These are phyloP conservation scores for Acacia acuminata DNA, from an alignment of 306 rosid genomes.

Conservation along the genomic window DNA sequence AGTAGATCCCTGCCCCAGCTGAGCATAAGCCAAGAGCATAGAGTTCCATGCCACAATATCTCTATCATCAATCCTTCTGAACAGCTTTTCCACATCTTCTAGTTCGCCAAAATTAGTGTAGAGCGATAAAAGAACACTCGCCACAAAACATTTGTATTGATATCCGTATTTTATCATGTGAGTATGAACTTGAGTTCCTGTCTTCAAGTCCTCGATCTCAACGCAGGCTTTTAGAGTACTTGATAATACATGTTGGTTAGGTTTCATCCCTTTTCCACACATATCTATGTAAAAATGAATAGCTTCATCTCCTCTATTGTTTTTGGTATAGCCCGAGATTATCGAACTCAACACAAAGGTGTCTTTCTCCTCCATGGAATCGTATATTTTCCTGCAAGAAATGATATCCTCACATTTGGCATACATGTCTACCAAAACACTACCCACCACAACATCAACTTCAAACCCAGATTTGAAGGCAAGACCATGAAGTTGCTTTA, in stretches of 20 bases:
- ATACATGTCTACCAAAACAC: constrained; percentile 53
- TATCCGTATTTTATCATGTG: constrained; percentile 47
- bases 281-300: constrained; percentile 43
- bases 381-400: constrained; percentile 45
- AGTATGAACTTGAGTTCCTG: constrained; percentile 51
- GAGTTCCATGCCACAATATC: constrained; percentile 62
- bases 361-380: constrained; percentile 54
- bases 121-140: constrained; percentile 45
- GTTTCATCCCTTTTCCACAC: constrained; percentile 48
- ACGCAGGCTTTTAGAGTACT: constrained; percentile 56
- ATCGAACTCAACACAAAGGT: constrained; percentile 55
- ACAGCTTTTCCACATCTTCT: constrained; percentile 46
- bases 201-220: constrained; percentile 39
- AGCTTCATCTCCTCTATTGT: constrained; percentile 51
- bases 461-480: constrained; percentile 46
- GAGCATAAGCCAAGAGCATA: constrained; percentile 49
- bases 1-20: constrained; percentile 37
- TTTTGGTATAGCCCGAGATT: constrained; percentile 48
- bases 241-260: constrained; percentile 49
- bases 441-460: constrained; percentile 46
- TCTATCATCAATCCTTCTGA: constrained; percentile 39
- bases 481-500: constrained; percentile 49
- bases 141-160: constrained; percentile 45
- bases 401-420: constrained; percentile 44
- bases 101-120: constrained; percentile 44